These are phyloP conservation scores for Hysterangium stoloniferum DNA, from an alignment of 768 basidiomycete genomes.

Conservation along the genomic window DNA sequence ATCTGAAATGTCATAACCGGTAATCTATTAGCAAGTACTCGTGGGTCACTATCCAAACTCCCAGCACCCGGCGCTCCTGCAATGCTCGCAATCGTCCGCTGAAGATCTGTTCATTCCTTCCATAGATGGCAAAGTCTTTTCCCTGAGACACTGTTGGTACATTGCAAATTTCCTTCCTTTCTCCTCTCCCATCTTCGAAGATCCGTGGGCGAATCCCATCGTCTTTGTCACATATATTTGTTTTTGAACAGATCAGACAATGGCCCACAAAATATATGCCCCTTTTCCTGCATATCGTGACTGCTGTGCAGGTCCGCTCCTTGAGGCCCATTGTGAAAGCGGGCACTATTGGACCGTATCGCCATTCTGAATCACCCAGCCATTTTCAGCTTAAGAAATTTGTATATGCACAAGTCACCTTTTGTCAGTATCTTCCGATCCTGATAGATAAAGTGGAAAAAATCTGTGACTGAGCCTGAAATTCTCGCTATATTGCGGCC, in stretches of 20 bases:
- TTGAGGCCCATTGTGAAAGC: conserved; percentile 49
- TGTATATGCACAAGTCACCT: conserved; percentile 31
- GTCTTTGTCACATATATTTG: conserved; percentile 59
- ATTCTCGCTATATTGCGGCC: conserved; percentile 83
- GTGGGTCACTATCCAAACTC: conserved; percentile 2
- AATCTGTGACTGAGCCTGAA: conserved; percentile 83
- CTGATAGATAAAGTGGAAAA: conserved; percentile 92
- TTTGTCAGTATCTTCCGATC: conserved; percentile 72
- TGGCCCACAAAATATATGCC: conserved; percentile 86
- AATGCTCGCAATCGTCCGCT: conserved; percentile 75
- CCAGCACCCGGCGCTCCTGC: conserved; percentile 21
- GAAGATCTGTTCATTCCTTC: conserved; percentile 86
- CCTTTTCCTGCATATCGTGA: conserved; percentile 74
- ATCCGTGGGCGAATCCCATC: conserved; percentile 54
- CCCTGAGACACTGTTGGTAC: conserved; percentile 51
- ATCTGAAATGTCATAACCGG: background rate
- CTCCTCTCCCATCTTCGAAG: conserved; percentile 48
- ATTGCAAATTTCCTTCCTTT: conserved; percentile 57
- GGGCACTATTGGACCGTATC: conserved; percentile 45
- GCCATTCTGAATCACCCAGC: conserved; percentile 30
- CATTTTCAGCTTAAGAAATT: conserved; percentile 44
- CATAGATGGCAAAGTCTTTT: conserved; percentile 25
- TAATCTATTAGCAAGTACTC: conserved; percentile 6
- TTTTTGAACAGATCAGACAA: conserved; percentile 71
- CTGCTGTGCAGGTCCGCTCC: conserved; percentile 56